A percentile compares a stretch with the other conserved stretches of the same genome.
phyloP scores from a whole-genome alignment of 2,329 filamentous ascomycete genomes.

The Claviceps lovelessii region DNA sequence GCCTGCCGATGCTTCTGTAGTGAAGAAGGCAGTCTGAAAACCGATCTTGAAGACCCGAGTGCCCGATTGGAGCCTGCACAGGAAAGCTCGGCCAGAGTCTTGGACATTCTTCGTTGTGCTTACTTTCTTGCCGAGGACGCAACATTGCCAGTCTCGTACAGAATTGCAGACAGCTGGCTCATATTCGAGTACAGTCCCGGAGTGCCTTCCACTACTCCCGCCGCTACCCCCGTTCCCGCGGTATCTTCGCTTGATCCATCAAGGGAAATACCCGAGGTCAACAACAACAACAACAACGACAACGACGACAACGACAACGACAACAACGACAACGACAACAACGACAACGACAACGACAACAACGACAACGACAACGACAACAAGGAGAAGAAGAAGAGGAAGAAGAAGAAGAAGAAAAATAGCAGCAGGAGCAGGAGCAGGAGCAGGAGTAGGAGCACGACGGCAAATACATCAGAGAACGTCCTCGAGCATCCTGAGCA shows the following conservation, averaged over 20 bases:
- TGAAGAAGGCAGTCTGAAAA: constrained; percentile 24
- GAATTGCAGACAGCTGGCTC: constrained; percentile 15
- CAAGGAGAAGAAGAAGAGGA: background rate
- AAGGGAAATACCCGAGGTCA: background rate
- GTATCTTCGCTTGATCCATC: background rate
- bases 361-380: background rate
- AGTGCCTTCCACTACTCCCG: background rate
- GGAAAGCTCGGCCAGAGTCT: constrained; percentile 30
- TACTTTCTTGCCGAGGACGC: constrained; percentile 30
- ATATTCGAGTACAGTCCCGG: constrained; percentile 20
- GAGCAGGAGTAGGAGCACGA: background rate
- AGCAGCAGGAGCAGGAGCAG: background rate
- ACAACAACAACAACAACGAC: background rate
- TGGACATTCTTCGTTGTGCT: constrained; percentile 35
- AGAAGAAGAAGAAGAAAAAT: background rate
- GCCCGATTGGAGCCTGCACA: constrained; percentile 18
- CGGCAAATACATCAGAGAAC: background rate
- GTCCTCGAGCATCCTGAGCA: background rate
- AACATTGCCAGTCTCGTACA: constrained; percentile 23
- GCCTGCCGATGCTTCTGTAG: constrained; percentile 25
- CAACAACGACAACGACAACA: background rate
- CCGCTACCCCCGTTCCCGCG: background rate
- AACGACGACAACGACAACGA: background rate
- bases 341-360: background rate
- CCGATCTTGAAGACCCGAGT: constrained; percentile 20